Evolutionary conservation across 441 rosid species (phyloP).

Genomic region (Populus hybrid): DNA sequence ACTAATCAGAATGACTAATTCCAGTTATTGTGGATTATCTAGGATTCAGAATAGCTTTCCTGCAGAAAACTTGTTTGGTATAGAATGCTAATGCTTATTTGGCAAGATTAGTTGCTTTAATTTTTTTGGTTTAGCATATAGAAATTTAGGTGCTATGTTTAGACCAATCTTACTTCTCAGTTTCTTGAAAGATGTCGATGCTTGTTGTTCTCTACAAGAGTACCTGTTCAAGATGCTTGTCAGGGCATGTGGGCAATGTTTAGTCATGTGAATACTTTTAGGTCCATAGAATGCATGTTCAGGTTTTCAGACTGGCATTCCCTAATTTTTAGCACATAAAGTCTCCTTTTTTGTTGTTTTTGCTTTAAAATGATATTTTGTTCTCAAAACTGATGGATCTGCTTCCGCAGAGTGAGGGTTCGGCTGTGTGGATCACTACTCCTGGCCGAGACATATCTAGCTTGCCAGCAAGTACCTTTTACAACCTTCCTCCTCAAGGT

Average conservation of each 20-base stretch:
- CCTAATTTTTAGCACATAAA: not conserved
- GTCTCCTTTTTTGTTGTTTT: not conserved
- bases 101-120: not conserved
- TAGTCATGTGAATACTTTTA: not conserved
- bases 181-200: not conserved
- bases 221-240: not conserved
- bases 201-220: not conserved
- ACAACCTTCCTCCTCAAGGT: conserved; percentile 79
- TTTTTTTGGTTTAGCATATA: not conserved
- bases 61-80: not conserved
- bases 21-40: not conserved
- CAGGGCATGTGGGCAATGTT: not conserved
- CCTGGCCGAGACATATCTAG: conserved; percentile 71
- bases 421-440: conserved; percentile 80
- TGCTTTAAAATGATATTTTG: not conserved
- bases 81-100: not conserved
- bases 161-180: not conserved
- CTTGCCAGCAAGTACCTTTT: conserved; percentile 71
- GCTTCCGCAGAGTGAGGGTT: conserved; percentile 71
- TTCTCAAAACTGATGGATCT: conserved; percentile 16
- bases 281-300: not conserved
- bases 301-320: not conserved
- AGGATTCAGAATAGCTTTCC: not conserved
- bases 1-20: not conserved
- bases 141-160: not conserved